A percentile compares a stretch with the other conserved stretches of the same genome.
These are phyloP conservation scores for Cairneyella variabilis DNA, from an alignment of 495 filamentous ascomycete species.

Conservation along the genomic window DNA sequence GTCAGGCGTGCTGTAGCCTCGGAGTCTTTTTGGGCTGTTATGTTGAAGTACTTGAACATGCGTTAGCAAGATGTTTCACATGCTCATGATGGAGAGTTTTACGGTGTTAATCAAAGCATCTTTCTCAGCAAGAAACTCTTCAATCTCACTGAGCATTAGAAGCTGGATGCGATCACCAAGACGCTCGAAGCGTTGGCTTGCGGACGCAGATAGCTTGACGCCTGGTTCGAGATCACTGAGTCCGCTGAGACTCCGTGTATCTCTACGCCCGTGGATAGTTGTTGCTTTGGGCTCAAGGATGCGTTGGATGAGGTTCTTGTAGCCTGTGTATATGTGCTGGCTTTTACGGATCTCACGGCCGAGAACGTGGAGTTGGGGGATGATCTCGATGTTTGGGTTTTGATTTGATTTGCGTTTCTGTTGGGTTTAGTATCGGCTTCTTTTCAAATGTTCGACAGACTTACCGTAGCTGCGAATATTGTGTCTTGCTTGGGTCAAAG, in stretches of 20 bases:
- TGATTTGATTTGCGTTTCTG: constrained; percentile 17
- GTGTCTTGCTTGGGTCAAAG: constrained; percentile 8
- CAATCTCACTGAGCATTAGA: constrained; percentile 76
- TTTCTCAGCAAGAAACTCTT: constrained; percentile 75
- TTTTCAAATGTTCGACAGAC: background rate
- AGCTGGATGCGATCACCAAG: constrained; percentile 71
- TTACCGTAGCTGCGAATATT: constrained; percentile 23
- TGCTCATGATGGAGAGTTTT: background rate
- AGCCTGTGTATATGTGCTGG: constrained; percentile 75
- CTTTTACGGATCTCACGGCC: constrained; percentile 71
- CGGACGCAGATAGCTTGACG: constrained; percentile 57
- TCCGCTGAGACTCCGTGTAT: constrained; percentile 4
- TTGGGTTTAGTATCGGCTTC: background rate
- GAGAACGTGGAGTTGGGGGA: constrained; percentile 45
- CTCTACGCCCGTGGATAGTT: background rate
- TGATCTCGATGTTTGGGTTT: constrained; percentile 28
- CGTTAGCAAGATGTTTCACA: background rate
- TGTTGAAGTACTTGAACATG: constrained; percentile 70
- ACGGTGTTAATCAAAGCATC: constrained; percentile 67
- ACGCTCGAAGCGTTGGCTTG: constrained; percentile 71
- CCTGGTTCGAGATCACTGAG: constrained; percentile 36
- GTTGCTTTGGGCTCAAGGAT: constrained; percentile 45
- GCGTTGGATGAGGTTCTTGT: constrained; percentile 72
- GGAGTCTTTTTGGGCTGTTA: constrained; percentile 81
- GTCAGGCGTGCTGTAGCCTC: constrained; percentile 74